Conservation (phyloP, 2,329 filamentous ascomycete genomes). For the Parastagonospora nodorum region DNA sequence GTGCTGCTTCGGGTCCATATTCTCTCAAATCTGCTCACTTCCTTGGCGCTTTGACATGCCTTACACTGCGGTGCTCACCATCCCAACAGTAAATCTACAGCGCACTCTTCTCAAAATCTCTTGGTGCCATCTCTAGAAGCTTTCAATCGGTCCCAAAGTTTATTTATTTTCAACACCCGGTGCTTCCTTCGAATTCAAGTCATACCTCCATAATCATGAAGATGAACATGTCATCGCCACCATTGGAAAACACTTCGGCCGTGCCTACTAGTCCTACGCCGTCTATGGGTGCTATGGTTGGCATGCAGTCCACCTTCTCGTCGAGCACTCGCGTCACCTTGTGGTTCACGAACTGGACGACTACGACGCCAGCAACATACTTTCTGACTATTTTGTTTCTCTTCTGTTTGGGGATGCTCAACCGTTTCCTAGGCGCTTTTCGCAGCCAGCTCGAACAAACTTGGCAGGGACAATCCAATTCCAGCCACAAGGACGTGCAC, state of each 20-base stretch:
- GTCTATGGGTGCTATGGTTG: constrained; percentile 14
- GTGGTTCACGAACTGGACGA: constrained; percentile 36
- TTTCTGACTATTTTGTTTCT: constrained; percentile 32
- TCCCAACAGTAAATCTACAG: background rate
- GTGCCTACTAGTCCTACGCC: constrained; percentile 1
- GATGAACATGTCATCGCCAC: constrained; percentile 7
- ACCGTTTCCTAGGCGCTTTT: constrained; percentile 37
- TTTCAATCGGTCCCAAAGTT: background rate
- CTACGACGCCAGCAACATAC: constrained; percentile 29
- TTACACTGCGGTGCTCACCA: constrained; percentile 7
- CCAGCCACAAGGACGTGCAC: background rate
- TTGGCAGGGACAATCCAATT: constrained; percentile 14
- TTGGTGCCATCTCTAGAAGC: too few relatives aligned
- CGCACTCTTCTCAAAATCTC: too few relatives aligned
- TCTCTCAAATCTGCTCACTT: constrained; percentile 19
- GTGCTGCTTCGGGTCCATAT: background rate
- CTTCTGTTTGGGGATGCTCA: constrained; percentile 33
- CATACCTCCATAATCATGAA: background rate
- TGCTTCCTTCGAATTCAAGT: background rate
- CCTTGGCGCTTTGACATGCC: background rate
- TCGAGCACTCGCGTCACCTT: constrained; percentile 34
- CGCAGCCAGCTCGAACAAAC: constrained; percentile 30
- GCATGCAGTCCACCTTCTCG: constrained; percentile 36
- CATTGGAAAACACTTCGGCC: background rate
- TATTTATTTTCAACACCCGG: background rate